These are phyloP conservation scores for Aphanomyces astaci DNA, from an alignment of 352 stramenopile genomes.

Conservation along the genomic window DNA sequence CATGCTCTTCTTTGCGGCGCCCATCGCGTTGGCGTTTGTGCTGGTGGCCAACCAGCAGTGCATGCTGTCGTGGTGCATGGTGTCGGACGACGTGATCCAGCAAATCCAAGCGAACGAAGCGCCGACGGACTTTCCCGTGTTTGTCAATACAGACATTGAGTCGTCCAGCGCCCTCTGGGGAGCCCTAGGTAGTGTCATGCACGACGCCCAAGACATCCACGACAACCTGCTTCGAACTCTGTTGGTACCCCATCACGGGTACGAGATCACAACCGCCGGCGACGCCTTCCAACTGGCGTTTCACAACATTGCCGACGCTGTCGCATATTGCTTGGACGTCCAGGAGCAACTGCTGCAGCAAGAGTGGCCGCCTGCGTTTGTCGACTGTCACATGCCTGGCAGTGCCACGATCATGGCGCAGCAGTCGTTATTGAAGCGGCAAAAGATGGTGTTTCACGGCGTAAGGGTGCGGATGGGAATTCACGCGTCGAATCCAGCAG, in stretches of 20 bases:
- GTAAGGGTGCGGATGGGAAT: conserved; percentile 52
- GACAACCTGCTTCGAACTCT: conserved; percentile 41
- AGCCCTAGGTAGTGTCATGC: conserved; percentile 34
- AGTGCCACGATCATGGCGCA: conserved; percentile 26
- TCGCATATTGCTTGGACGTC: conserved; percentile 46
- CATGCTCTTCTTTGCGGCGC: conserved; percentile 1
- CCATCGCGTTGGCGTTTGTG: conserved; percentile 13
- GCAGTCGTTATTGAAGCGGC: conserved; percentile 24
- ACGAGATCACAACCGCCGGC: conserved; percentile 51
- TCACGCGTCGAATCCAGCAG: conserved; percentile 36
- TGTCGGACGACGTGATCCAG: conserved; percentile 12
- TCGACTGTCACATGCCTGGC: conserved; percentile 34
- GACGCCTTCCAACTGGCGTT: conserved; percentile 59
- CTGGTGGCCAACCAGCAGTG: conserved; percentile 11
- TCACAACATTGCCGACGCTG: conserved; percentile 40
- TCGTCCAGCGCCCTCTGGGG: conserved; percentile 44
- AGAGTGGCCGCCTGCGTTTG: conserved; percentile 35
- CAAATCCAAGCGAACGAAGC: conserved; percentile 18
- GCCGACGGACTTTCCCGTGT: conserved; percentile 39
- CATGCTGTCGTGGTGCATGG: neutral
- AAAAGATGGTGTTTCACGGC: conserved; percentile 38
- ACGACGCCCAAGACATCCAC: conserved; percentile 41
- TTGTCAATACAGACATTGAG: conserved; percentile 63
- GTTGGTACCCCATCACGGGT: conserved; percentile 36
- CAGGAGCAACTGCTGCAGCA: conserved; percentile 37